Conservation (phyloP, 2,329 filamentous ascomycete genomes). For the Bertia moriformis region DNA sequence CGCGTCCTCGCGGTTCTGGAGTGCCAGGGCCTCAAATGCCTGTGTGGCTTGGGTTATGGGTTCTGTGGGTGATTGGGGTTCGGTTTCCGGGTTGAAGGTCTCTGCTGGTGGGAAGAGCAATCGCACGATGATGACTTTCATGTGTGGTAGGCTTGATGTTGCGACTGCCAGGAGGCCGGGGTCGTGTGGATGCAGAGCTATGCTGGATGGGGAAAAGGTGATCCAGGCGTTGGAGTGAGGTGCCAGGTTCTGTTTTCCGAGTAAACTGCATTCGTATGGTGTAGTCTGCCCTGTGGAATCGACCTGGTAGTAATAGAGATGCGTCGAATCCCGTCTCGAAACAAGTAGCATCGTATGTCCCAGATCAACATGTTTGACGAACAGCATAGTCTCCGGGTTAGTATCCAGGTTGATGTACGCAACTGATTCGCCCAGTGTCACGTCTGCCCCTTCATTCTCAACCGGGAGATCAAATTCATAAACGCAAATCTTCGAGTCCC, state of each 20-base stretch:
- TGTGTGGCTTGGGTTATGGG: conserved; percentile 31
- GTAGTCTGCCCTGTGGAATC: conserved; percentile 6
- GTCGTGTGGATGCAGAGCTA: conserved; percentile 39
- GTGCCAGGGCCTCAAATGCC: conserved; percentile 28
- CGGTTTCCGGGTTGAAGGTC: conserved; percentile 3
- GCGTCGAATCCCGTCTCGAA: conserved; percentile 40
- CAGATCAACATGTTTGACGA: conserved; percentile 31
- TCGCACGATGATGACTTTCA: conserved; percentile 46
- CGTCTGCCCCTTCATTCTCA: conserved; percentile 4
- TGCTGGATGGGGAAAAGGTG: conserved; percentile 41
- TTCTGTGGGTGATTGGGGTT: conserved; percentile 4
- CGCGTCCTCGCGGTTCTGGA: conserved; percentile 40
- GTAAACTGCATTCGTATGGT: conserved; percentile 17
- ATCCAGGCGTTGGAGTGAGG: conserved; percentile 51
- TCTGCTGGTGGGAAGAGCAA: conserved; percentile 31
- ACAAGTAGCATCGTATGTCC: conserved; percentile 31
- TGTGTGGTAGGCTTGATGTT: conserved; percentile 42
- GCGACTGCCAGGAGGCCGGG: conserved; percentile 39
- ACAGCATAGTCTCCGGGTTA: conserved; percentile 41
- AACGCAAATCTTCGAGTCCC: conserved; percentile 40
- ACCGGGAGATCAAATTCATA: conserved; percentile 21
- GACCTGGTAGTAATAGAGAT: conserved; percentile 35
- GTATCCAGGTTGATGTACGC: conserved; percentile 26
- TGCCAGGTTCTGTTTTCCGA: conserved; percentile 44
- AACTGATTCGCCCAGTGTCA: conserved; percentile 18